These are phyloP conservation scores for Penicillium freii DNA, from an alignment of 2,329 filamentous ascomycete genomes.

Conservation along the genomic window DNA sequence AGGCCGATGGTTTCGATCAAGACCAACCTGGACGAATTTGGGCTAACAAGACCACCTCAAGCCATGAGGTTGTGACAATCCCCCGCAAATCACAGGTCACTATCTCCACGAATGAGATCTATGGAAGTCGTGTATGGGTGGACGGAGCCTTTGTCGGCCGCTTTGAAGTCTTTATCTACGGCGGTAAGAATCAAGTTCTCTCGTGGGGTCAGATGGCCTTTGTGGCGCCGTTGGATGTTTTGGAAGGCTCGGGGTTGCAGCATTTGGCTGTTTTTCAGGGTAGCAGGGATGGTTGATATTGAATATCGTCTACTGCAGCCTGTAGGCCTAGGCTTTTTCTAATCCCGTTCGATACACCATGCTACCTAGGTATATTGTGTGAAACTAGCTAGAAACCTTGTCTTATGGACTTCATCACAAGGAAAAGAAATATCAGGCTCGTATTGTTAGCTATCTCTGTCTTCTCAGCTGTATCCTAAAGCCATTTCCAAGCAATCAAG, in stretches of 20 bases:
- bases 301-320: background rate
- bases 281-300: background rate
- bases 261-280: constrained; percentile 6
- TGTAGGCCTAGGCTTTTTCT: too few relatives aligned
- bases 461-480: background rate
- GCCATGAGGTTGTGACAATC: constrained; percentile 44
- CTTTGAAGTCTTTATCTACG: constrained; percentile 57
- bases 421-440: background rate
- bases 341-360: background rate
- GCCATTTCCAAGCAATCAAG: background rate
- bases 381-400: background rate
- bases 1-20: constrained; percentile 47
- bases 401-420: too few relatives aligned
- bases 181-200: constrained; percentile 51
- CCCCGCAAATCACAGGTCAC: constrained; percentile 36
- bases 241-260: constrained; percentile 13
- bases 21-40: constrained; percentile 54
- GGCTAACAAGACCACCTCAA: constrained; percentile 49
- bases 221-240: constrained; percentile 48
- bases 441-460: background rate
- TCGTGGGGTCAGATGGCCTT: constrained; percentile 60
- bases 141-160: constrained; percentile 48
- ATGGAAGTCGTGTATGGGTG: constrained; percentile 52
- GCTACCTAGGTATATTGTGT: background rate
- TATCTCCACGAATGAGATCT: constrained; percentile 46